These are phyloP conservation scores for Pyrus hybrid DNA, from an alignment of 331 rosid species.

Conservation along the genomic window DNA sequence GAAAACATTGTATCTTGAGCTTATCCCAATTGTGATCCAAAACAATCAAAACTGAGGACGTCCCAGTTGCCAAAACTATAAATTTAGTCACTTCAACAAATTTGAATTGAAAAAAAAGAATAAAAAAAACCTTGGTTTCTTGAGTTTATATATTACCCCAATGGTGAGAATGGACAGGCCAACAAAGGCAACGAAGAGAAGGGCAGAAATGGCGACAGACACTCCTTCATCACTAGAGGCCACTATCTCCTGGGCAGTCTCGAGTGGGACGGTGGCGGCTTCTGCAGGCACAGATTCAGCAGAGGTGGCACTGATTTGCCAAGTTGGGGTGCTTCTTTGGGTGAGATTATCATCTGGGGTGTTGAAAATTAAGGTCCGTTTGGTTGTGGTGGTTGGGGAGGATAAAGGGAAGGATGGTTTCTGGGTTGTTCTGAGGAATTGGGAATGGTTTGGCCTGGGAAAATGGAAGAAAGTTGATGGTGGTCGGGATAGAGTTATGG, in stretches of 20 bases:
- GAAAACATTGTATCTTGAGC: not conserved
- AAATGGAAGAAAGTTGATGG: slow-evolving; percentile 28
- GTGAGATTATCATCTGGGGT: slow-evolving; percentile 12
- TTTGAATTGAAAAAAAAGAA: not conserved
- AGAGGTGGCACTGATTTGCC: slow-evolving; percentile 30
- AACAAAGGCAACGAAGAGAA: slow-evolving; percentile 64
- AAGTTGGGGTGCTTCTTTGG: slow-evolving; percentile 1
- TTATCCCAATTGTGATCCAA: not conserved
- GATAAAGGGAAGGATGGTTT: slow-evolving; percentile 8
- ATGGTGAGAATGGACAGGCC: slow-evolving; percentile 64
- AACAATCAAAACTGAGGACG: no score
- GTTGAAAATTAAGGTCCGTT: slow-evolving; percentile 8
- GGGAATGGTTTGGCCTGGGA: slow-evolving; percentile 9
- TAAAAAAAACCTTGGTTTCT: not conserved
- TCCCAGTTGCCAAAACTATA: not conserved
- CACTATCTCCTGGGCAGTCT: slow-evolving; percentile 43
- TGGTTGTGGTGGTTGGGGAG: slow-evolving; percentile 13
- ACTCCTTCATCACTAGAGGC: slow-evolving; percentile 32
- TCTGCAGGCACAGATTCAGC: slow-evolving; percentile 33
- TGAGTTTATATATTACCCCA: slow-evolving; percentile 45
- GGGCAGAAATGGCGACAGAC: slow-evolving; percentile 38
- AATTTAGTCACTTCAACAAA: not conserved
- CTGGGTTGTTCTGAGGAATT: slow-evolving; percentile 10
- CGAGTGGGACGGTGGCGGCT: slow-evolving; percentile 18
- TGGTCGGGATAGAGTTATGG: slow-evolving; percentile 28